These are phyloP conservation scores for Lipomyces japonicus DNA, from an alignment of 805 yeast genomes.

Conservation along the genomic window DNA sequence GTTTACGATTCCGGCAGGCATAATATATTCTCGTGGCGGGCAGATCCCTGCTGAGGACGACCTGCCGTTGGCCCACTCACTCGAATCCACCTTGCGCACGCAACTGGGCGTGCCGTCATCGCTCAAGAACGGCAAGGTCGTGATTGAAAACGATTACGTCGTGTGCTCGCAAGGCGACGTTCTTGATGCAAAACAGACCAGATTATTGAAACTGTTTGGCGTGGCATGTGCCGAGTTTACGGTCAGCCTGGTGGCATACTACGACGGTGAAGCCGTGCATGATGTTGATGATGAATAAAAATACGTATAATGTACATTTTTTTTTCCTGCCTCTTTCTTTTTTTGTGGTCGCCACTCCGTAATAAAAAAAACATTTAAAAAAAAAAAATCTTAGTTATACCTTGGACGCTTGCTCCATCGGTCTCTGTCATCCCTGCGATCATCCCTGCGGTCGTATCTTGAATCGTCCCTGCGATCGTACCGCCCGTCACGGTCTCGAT, in stretches of 20 bases:
- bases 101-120: constrained; percentile 87
- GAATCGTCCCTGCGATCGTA: constrained; percentile 22
- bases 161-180: constrained; percentile 79
- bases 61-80: constrained; percentile 92
- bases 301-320: background rate
- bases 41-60: constrained; percentile 86
- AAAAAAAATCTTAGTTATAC: constrained; percentile 5
- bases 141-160: constrained; percentile 65
- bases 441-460: constrained; percentile 28
- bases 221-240: constrained; percentile 89
- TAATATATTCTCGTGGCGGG: constrained; percentile 93
- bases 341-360: background rate
- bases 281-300: constrained; percentile 11
- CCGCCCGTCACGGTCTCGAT: constrained; percentile 25
- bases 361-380: background rate
- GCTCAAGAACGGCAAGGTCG: constrained; percentile 83
- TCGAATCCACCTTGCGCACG: constrained; percentile 82
- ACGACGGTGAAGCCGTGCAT: constrained; percentile 47
- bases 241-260: constrained; percentile 73
- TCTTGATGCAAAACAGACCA: constrained; percentile 85
- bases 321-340: background rate
- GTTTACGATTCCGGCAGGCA: constrained; percentile 83
- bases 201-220: constrained; percentile 91
- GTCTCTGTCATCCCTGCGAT: constrained; percentile 32
- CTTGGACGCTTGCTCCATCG: constrained; percentile 21